phyloP scores from a whole-genome alignment of 352 stramenopile species.

The Phytophthora foliorum region DNA sequence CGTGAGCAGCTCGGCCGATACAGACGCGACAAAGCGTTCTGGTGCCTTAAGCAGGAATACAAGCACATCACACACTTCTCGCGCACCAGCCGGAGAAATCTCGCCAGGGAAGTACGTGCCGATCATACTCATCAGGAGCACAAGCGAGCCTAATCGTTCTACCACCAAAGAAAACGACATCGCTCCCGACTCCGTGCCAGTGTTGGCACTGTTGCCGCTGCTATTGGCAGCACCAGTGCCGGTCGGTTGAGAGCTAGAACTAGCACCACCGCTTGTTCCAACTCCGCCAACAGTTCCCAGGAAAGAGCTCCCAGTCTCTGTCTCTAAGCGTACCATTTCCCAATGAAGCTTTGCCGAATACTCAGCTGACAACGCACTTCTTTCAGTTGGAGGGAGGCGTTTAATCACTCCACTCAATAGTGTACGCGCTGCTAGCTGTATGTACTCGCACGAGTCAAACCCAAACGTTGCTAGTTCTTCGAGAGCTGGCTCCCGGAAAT shows the following conservation, averaged over 20 bases:
- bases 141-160: slow-evolving; percentile 69
- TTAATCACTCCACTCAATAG: slow-evolving; percentile 85
- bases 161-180: slow-evolving; percentile 55
- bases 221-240: slow-evolving; percentile 43
- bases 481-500: slow-evolving; percentile 77
- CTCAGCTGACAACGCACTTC: slow-evolving; percentile 67
- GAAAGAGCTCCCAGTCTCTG: slow-evolving; percentile 56
- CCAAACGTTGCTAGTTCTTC: slow-evolving; percentile 80
- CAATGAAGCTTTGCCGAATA: slow-evolving; percentile 86
- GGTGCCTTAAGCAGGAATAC: slow-evolving; percentile 70
- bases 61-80: slow-evolving; percentile 86
- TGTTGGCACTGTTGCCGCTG: slow-evolving; percentile 22
- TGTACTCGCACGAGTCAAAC: slow-evolving; percentile 84
- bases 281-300: slow-evolving; percentile 27
- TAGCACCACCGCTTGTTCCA: slow-evolving; percentile 20
- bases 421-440: slow-evolving; percentile 73
- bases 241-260: slow-evolving; percentile 22
- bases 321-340: slow-evolving; percentile 81
- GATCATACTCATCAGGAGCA: slow-evolving; percentile 87
- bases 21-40: slow-evolving; percentile 65
- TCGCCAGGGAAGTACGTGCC: slow-evolving; percentile 88
- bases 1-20: slow-evolving; percentile 80
- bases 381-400: slow-evolving; percentile 51
- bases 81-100: slow-evolving; percentile 75
- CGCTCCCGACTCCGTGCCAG: slow-evolving; percentile 18